Conservation (phyloP, 768 basidiomycete species). For the Leucocoprinus birnbaumii region DNA sequence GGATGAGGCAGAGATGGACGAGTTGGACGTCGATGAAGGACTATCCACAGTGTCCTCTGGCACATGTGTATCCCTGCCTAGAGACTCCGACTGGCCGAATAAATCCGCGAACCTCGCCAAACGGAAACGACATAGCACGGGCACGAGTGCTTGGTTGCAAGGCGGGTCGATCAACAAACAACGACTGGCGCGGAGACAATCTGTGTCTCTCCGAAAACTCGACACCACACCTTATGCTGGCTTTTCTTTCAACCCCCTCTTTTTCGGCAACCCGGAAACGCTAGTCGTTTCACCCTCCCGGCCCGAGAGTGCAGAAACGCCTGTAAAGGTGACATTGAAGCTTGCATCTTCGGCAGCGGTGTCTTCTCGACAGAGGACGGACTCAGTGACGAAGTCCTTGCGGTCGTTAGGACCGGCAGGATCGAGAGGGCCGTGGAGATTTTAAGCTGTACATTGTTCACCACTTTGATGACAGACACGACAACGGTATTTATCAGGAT, state of each 20-base stretch:
- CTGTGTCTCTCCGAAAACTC: slow-evolving; percentile 17
- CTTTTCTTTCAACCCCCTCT: slow-evolving; percentile 36
- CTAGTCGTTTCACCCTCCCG: slow-evolving; percentile 12
- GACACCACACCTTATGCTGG: slow-evolving; percentile 28
- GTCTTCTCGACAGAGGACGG: background rate
- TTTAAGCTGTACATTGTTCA: background rate
- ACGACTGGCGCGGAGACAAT: background rate
- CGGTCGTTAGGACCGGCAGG: slow-evolving; percentile 8
- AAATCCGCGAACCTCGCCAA: background rate
- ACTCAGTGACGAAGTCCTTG: background rate
- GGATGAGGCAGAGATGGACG: slow-evolving; percentile 1
- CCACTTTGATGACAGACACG: background rate
- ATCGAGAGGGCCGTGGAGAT: slow-evolving; percentile 8
- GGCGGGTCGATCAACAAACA: background rate
- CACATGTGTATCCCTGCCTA: slow-evolving; percentile 26
- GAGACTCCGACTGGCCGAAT: background rate
- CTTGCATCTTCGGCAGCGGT: background rate
- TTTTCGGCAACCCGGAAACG: slow-evolving; percentile 24
- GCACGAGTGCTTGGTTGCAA: no score
- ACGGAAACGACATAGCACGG: background rate
- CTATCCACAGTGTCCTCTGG: slow-evolving; percentile 29
- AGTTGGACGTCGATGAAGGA: slow-evolving; percentile 20
- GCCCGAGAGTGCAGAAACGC: background rate
- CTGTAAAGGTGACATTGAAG: slow-evolving; percentile 3
- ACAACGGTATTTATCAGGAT: background rate